Base-by-base conservation (phyloP, 305 asterid species). In the Plantago rigida region DNA sequence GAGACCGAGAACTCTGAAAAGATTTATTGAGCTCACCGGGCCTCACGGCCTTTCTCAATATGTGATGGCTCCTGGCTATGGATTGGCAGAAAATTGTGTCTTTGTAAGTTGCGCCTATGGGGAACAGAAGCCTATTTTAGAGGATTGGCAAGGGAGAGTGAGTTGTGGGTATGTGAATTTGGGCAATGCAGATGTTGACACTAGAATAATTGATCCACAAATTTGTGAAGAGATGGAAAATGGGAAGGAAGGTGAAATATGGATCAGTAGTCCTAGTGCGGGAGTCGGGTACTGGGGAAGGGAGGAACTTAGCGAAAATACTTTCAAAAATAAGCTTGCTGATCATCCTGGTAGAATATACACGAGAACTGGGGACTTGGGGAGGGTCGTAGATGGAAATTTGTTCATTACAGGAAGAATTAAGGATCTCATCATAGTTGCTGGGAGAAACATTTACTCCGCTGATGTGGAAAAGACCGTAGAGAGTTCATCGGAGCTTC, bases 1-100 rank as follows among this genome's bases (percentile, higher is more conserved):
- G n/a, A 79, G 94, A 51, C 88, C 77, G 56, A 80, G 65, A 69
- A 84, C 95, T 15, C 54, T 87, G 39, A 84, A 66, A 51, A 78
- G 82, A 60, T 87, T 87, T 60, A 48, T 84, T 49, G 88, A 81
- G 75, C 80, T 87, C 28, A 74, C 87, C 1, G 14, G 59, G 36
- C 82, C 88, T 5, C 75, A 78, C 3, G 94, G 95, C 49, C 91
- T 84, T 59, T 84, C 94, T 39, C 88, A 87, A 15, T 66, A 62
- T 52, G 88, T 76, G 45, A 73, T 84, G 87, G 94, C 95, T 34
- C 95, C 95, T 28, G 91, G 95, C 15, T 84, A 87, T 42, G 95
- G 95, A 56, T 79, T 87, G 81, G 95, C 95, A 4, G 95, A 87
- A 75, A 87, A 87, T 56, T 87, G 95, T 26, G 95, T 86, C 50